A percentile compares a stretch with the other conserved stretches of the same genome.
phyloP scores from a whole-genome alignment of 306 rosid species.

The Dalbergia cultrata region DNA sequence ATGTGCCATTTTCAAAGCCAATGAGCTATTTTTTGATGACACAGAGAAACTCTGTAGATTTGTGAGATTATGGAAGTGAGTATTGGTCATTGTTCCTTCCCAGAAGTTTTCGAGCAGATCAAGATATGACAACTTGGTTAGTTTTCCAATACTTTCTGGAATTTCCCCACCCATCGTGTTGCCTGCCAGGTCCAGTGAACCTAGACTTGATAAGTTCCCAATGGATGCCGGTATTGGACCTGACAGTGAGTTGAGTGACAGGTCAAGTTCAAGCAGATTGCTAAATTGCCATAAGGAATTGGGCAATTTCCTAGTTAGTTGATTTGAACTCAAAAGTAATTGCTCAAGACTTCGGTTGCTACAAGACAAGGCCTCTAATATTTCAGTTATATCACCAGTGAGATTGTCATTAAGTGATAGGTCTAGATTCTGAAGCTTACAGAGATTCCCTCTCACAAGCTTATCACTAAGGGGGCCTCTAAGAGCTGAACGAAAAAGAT shows the following conservation, averaged over 20 bases:
- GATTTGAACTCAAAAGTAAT: neutral
- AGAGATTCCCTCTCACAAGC: slow-evolving; percentile 16
- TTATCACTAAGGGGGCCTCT: neutral
- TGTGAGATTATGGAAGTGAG: slow-evolving; percentile 25
- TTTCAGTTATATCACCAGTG: slow-evolving; percentile 16
- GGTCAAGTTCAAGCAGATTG: neutral
- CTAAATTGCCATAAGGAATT: slow-evolving; percentile 4
- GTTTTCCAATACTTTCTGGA: slow-evolving; percentile 43
- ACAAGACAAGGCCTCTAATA: slow-evolving; percentile 27
- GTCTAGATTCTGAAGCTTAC: neutral
- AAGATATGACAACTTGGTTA: neutral
- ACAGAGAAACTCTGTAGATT: neutral
- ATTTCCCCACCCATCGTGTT: slow-evolving; percentile 25
- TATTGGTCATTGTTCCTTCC: slow-evolving; percentile 37
- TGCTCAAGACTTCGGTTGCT: slow-evolving; percentile 22
- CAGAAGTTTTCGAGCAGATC: slow-evolving; percentile 11
- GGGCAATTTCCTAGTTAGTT: slow-evolving; percentile 16
- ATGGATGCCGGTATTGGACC: slow-evolving; percentile 32
- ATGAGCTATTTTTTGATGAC: neutral
- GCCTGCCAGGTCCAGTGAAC: neutral
- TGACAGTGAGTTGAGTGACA: slow-evolving; percentile 8
- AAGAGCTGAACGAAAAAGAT: neutral
- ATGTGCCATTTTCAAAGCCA: slow-evolving; percentile 29
- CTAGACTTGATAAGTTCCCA: slow-evolving; percentile 23
- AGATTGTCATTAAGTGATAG: neutral